These are phyloP conservation scores for Penicillium glabrum DNA, from an alignment of 2,329 filamentous ascomycete species.

Conservation along the genomic window DNA sequence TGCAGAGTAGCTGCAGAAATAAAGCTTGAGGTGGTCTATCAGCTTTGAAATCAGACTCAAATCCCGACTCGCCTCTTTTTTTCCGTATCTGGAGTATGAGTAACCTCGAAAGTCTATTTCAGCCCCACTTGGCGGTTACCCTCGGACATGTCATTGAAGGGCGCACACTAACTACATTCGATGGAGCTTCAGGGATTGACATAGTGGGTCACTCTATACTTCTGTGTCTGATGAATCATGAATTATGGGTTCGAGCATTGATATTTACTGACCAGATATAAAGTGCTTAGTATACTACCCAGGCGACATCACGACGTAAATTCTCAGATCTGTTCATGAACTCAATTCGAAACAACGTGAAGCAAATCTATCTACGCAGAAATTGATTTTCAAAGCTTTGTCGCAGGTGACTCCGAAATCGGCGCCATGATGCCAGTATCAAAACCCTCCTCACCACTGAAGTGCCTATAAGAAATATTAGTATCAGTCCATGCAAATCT, in stretches of 20 bases:
- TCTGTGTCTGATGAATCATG: too few relatives aligned
- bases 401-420: constrained; percentile 16
- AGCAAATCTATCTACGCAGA: not conserved
- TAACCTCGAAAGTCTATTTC: not conserved
- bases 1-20: not conserved
- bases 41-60: not conserved
- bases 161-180: not conserved
- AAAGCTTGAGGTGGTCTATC: not conserved
- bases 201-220: too few relatives aligned
- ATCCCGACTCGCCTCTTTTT: not conserved
- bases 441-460: constrained; percentile 49
- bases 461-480: constrained; percentile 37
- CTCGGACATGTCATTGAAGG: constrained; percentile 2
- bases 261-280: too few relatives aligned
- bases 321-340: not conserved
- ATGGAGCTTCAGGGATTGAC: not conserved
- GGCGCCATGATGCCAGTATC: constrained; percentile 36
- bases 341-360: not conserved
- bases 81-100: not conserved
- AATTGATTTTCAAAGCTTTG: constrained; percentile 21
- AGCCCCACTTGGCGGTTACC: constrained; percentile 5
- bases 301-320: too few relatives aligned
- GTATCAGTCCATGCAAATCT: constrained; percentile 18
- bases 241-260: too few relatives aligned
- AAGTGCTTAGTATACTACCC: too few relatives aligned